Percentiles rank a stretch among this genome's conserved stretches.
These are phyloP conservation scores for Populus euphratica DNA, from an alignment of 345 rosid species.

Conservation along the genomic window DNA sequence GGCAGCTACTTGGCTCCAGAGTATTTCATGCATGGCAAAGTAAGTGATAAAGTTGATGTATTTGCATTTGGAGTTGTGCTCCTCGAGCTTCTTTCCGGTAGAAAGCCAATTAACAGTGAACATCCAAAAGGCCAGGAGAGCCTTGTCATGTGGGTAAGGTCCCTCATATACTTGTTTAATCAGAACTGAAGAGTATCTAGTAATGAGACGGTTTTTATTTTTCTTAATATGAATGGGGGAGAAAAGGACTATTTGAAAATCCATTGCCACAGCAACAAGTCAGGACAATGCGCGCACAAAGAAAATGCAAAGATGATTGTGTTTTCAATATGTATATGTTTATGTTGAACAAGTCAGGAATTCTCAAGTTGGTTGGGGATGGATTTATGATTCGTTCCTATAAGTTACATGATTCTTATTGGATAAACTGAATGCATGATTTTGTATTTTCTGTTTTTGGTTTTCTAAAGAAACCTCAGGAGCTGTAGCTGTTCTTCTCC, in stretches of 20 bases:
- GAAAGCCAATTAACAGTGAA: slow-evolving; percentile 67
- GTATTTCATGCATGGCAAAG: slow-evolving; percentile 88
- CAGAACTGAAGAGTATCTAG: background rate
- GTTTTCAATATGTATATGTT: background rate
- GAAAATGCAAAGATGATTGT: background rate
- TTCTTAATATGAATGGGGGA: background rate
- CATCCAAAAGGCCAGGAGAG: slow-evolving; percentile 71
- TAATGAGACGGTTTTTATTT: background rate
- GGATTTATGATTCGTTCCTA: background rate
- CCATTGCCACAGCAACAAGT: background rate
- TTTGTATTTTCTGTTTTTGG: background rate
- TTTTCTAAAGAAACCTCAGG: background rate
- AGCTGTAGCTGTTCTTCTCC: background rate
- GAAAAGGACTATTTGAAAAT: background rate
- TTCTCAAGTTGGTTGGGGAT: background rate
- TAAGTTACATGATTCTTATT: background rate
- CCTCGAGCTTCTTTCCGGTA: slow-evolving; percentile 88
- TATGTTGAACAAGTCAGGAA: background rate
- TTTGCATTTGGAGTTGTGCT: slow-evolving; percentile 93
- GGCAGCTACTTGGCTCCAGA: slow-evolving; percentile 97
- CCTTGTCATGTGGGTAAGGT: slow-evolving; percentile 93
- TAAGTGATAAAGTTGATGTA: slow-evolving; percentile 89
- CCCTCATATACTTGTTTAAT: background rate
- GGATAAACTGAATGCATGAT: background rate
- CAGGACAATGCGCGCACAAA: background rate